Percentiles rank a stretch among this genome's conserved stretches.
Evolutionary conservation across 306 rosid species (phyloP).

Genomic region (Astragalus glycyphyllos): DNA sequence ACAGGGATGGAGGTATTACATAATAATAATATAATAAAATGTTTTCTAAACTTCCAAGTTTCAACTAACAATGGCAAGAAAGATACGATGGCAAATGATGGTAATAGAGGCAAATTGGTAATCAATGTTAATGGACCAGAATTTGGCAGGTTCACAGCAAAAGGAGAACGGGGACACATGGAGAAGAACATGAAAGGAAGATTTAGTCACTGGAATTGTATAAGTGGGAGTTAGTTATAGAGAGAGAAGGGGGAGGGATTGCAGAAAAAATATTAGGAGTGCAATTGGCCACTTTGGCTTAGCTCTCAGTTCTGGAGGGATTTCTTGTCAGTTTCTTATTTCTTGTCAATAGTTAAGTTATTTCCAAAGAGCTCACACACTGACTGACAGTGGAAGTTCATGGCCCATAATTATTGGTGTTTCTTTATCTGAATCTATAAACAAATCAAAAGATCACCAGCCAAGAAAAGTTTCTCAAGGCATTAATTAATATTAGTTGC

Average conservation of each 20-base stretch:
- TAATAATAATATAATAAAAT: slow-evolving; percentile 9
- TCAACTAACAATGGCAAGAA: not conserved
- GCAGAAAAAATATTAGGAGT: slow-evolving; percentile 6
- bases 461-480: slow-evolving; percentile 30
- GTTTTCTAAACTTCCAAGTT: not conserved
- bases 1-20: too few species aligned
- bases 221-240: not conserved
- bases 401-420: too few species aligned
- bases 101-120: not conserved
- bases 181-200: not conserved
- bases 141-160: not conserved
- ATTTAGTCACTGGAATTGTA: not conserved
- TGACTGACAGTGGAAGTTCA: too few species aligned
- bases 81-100: not conserved
- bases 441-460: slow-evolving; percentile 1
- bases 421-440: not conserved
- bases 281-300: slow-evolving; percentile 18
- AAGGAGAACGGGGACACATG: not conserved
- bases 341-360: too few species aligned
- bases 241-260: not conserved
- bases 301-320: too few species aligned
- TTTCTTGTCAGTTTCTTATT: too few species aligned
- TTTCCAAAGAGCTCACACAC: too few species aligned
- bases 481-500: slow-evolving; percentile 13
- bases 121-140: not conserved